Conservation (phyloP, 768 basidiomycete genomes). For the Dioszegia aurantiaca region DNA sequence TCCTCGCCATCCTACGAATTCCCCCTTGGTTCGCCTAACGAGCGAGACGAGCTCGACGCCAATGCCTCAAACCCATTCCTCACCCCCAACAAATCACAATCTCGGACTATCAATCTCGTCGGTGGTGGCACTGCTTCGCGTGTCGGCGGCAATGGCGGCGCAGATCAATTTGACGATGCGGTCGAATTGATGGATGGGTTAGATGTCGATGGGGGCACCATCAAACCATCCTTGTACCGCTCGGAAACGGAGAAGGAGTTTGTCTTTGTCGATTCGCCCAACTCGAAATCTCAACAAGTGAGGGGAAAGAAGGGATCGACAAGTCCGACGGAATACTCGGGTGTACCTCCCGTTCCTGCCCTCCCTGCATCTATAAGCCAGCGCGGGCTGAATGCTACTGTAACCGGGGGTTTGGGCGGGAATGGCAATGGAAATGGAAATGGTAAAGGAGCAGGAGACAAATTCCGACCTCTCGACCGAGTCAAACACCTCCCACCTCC, state of each 20-base stretch:
- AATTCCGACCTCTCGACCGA: slow-evolving; percentile 21
- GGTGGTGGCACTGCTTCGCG: too few relatives aligned
- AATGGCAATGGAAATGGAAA: neutral
- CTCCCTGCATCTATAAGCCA: slow-evolving; percentile 4
- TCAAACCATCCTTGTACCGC: neutral
- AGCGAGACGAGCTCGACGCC: slow-evolving; percentile 3
- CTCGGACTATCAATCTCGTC: slow-evolving; percentile 6
- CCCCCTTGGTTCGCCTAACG: slow-evolving; percentile 8
- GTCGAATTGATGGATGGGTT: slow-evolving; percentile 1
- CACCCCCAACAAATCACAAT: slow-evolving; percentile 2
- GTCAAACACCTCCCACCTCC: slow-evolving; percentile 40
- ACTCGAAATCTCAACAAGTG: slow-evolving; percentile 22
- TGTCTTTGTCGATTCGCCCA: slow-evolving; percentile 32
- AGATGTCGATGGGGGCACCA: neutral
- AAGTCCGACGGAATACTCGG: neutral
- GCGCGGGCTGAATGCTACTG: neutral
- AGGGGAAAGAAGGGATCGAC: slow-evolving; percentile 6
- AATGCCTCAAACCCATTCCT: slow-evolving; percentile 2
- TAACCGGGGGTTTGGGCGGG: slow-evolving; percentile 2
- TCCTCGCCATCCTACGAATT: slow-evolving; percentile 13
- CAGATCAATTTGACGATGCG: slow-evolving; percentile 13
- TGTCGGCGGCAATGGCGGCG: neutral
- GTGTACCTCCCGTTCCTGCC: slow-evolving; percentile 11
- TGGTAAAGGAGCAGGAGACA: neutral
- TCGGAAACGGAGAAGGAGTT: slow-evolving; percentile 17